phyloP scores from a whole-genome alignment of 495 filamentous ascomycete species.

The Aspergillus affinis region DNA sequence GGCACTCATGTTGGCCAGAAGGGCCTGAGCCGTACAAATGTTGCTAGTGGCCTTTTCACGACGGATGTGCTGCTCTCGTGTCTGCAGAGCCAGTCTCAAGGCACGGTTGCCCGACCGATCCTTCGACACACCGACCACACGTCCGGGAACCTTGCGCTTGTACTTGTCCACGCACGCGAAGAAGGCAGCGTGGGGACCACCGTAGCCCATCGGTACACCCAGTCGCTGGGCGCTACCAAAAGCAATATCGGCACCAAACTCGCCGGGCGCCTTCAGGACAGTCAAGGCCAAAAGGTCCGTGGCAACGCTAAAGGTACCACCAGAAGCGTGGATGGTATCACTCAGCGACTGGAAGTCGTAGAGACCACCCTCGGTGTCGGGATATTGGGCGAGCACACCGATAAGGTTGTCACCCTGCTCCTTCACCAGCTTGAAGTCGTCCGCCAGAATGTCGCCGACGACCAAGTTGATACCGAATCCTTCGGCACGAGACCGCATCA shows the following conservation, averaged over 20 bases:
- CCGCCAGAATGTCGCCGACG: slow-evolving; percentile 65
- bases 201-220: slow-evolving; percentile 91
- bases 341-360: slow-evolving; percentile 72
- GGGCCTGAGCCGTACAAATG: slow-evolving; percentile 94
- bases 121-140: slow-evolving; percentile 89
- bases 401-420: slow-evolving; percentile 79
- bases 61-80: slow-evolving; percentile 94
- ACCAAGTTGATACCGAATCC: slow-evolving; percentile 87
- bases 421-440: slow-evolving; percentile 62
- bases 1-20: slow-evolving; percentile 95
- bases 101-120: slow-evolving; percentile 83
- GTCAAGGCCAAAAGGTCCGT: slow-evolving; percentile 93
- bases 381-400: slow-evolving; percentile 93
- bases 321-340: slow-evolving; percentile 74
- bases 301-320: slow-evolving; percentile 82
- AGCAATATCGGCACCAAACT: slow-evolving; percentile 96
- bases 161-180: slow-evolving; percentile 91
- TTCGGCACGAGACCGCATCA: slow-evolving; percentile 84
- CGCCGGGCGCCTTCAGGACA: slow-evolving; percentile 84
- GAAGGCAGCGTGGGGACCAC: slow-evolving; percentile 96
- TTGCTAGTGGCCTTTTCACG: slow-evolving; percentile 99
- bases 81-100: slow-evolving; percentile 88
- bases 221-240: slow-evolving; percentile 96
- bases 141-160: slow-evolving; percentile 94
- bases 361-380: slow-evolving; percentile 83